These are phyloP conservation scores for Colletotrichum salicis DNA, from an alignment of 2,329 filamentous ascomycete genomes.

Conservation along the genomic window DNA sequence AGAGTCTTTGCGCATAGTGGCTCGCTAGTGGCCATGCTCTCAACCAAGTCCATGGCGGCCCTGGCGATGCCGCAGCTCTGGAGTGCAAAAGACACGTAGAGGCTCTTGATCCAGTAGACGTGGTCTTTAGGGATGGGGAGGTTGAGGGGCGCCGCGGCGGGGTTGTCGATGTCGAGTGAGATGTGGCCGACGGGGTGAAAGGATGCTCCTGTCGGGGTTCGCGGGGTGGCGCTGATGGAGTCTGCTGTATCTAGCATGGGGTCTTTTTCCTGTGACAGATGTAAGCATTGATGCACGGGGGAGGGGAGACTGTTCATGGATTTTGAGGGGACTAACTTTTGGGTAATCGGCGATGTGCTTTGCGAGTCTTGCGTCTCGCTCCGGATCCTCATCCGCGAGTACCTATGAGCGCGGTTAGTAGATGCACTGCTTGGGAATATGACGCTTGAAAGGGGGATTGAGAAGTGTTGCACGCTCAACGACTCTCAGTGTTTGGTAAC, in stretches of 20 bases:
- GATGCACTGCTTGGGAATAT: not conserved
- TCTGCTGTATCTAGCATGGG: constrained; percentile 34
- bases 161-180: constrained; percentile 40
- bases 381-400: constrained; percentile 25
- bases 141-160: constrained; percentile 4
- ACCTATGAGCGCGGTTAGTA: constrained; percentile 29
- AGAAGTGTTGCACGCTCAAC: not conserved
- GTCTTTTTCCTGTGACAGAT: constrained; percentile 34
- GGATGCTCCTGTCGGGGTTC: constrained; percentile 4
- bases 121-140: constrained; percentile 37
- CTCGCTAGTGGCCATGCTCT: constrained; percentile 40
- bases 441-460: not conserved
- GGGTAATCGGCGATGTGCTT: constrained; percentile 39
- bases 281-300: not conserved
- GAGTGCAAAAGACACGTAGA: constrained; percentile 41
- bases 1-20: constrained; percentile 41
- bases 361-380: constrained; percentile 34
- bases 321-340: constrained; percentile 14
- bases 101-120: constrained; percentile 45
- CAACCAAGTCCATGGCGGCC: constrained; percentile 44
- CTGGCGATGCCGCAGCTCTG: constrained; percentile 42
- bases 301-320: not conserved
- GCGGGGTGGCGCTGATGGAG: constrained; percentile 13
- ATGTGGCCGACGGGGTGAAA: constrained; percentile 48
- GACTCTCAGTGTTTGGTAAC: too few relatives aligned